Conservation (phyloP, 768 basidiomycete genomes). For the Phlebiopsis gigantea region DNA sequence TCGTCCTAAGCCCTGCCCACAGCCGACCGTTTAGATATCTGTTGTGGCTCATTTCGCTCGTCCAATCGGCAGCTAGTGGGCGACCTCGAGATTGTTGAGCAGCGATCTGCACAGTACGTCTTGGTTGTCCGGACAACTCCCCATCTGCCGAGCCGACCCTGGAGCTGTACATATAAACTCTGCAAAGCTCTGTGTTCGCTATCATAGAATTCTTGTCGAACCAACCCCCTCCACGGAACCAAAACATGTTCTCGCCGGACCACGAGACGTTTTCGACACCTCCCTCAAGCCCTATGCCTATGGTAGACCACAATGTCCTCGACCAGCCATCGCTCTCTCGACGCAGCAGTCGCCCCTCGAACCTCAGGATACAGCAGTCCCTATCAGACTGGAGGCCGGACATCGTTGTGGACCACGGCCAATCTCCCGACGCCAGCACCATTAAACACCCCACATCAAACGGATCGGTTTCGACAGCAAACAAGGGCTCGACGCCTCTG, state of each 20-base stretch:
- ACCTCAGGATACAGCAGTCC: slow-evolving; percentile 28
- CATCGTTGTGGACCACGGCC: slow-evolving; percentile 31
- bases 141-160: not conserved
- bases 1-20: not conserved
- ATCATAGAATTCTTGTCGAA: not conserved
- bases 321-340: slow-evolving; percentile 35
- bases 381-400: slow-evolving; percentile 29
- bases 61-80: not conserved
- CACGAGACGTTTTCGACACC: slow-evolving; percentile 40
- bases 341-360: slow-evolving; percentile 28
- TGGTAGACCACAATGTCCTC: slow-evolving; percentile 19
- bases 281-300: slow-evolving; percentile 38
- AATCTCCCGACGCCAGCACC: slow-evolving; percentile 20
- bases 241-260: slow-evolving; percentile 27
- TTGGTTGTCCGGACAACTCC: slow-evolving; percentile 16
- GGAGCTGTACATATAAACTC: not conserved
- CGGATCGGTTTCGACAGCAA: not conserved
- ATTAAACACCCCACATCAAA: not conserved
- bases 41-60: not conserved
- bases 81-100: slow-evolving; percentile 10
- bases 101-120: not conserved
- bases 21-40: not conserved
- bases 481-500: slow-evolving; percentile 14
- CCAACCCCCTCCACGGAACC: slow-evolving; percentile 1
- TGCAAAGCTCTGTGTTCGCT: slow-evolving; percentile 2